Evolutionary conservation across 202 grass and related monocot species (phyloP).

Genomic region (Schoenoplectus triqueter): DNA sequence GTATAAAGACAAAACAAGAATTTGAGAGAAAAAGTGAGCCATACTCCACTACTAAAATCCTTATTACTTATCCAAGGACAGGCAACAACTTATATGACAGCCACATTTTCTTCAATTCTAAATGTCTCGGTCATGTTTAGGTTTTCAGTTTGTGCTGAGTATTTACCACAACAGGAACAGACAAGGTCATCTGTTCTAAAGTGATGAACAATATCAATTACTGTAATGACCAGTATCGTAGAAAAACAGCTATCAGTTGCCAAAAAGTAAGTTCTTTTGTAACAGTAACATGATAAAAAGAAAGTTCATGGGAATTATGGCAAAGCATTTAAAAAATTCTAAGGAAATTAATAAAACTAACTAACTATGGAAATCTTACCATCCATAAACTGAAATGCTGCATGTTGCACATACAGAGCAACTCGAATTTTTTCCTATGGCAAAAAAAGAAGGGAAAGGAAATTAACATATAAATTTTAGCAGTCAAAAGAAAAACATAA

Average conservation of each 20-base stretch:
- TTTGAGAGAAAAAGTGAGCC: conserved; percentile 12
- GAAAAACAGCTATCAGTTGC: background rate
- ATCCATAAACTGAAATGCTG: conserved; percentile 57
- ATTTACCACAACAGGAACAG: conserved; percentile 7
- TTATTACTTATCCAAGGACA: background rate
- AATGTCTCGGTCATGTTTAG: conserved; percentile 13
- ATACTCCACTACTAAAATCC: background rate
- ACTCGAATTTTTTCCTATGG: conserved; percentile 70
- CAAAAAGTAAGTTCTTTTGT: background rate
- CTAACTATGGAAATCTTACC: conserved; percentile 47
- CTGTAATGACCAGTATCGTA: background rate
- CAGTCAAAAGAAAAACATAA: background rate
- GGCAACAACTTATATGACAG: background rate
- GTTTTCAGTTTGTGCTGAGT: background rate
- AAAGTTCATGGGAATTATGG: background rate
- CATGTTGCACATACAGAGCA: conserved; percentile 62
- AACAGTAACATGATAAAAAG: conserved; percentile 16
- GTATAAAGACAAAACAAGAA: conserved; percentile 15
- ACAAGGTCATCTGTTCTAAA: conserved; percentile 18
- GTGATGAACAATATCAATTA: conserved; percentile 4
- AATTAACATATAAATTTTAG: conserved; percentile 27
- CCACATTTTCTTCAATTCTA: background rate
- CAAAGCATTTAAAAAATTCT: conserved; percentile 12
- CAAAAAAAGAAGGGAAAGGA: conserved; percentile 31
- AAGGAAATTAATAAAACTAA: background rate